Evolutionary conservation across 148 eudicot species (phyloP).

Genomic region (Bassia scoparia): DNA sequence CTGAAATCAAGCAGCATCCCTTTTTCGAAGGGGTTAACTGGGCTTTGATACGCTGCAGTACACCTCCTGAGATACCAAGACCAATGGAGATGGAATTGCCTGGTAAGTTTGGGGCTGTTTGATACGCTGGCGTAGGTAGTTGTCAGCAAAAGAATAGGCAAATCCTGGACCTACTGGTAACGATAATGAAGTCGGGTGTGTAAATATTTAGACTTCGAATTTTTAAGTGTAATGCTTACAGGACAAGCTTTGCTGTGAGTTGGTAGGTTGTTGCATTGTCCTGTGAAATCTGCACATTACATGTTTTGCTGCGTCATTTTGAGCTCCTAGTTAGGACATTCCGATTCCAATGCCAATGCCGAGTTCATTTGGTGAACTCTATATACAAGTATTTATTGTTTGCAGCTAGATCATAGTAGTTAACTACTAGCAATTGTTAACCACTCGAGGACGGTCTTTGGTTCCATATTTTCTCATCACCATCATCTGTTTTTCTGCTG

Average conservation of each 20-base stretch:
- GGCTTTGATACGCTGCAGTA: constrained; percentile 81
- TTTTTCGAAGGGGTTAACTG: constrained; percentile 87
- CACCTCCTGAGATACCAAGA: constrained; percentile 77
- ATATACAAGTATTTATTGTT: background rate
- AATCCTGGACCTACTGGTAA: constrained; percentile 5
- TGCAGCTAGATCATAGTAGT: constrained; percentile 3
- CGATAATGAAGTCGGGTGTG: constrained; percentile 53
- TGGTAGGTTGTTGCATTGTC: constrained; percentile 13
- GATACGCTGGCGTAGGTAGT: constrained; percentile 34
- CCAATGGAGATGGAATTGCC: constrained; percentile 52
- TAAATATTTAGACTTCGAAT: constrained; percentile 71
- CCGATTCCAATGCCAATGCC: constrained; percentile 3
- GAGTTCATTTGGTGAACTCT: constrained; percentile 20
- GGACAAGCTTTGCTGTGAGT: constrained; percentile 17
- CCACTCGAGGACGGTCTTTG: background rate
- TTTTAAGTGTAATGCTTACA: constrained; percentile 40
- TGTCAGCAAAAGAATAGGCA: constrained; percentile 43
- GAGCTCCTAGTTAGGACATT: constrained; percentile 19
- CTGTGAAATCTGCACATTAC: constrained; percentile 23
- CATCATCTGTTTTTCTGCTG: background rate
- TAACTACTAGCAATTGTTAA: background rate
- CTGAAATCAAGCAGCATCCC: constrained; percentile 86
- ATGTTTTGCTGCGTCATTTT: constrained; percentile 18
- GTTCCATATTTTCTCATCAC: background rate
- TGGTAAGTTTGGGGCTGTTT: constrained; percentile 38